Base-by-base conservation (phyloP, 768 basidiomycete species). In the Exsudoporus frostii region DNA sequence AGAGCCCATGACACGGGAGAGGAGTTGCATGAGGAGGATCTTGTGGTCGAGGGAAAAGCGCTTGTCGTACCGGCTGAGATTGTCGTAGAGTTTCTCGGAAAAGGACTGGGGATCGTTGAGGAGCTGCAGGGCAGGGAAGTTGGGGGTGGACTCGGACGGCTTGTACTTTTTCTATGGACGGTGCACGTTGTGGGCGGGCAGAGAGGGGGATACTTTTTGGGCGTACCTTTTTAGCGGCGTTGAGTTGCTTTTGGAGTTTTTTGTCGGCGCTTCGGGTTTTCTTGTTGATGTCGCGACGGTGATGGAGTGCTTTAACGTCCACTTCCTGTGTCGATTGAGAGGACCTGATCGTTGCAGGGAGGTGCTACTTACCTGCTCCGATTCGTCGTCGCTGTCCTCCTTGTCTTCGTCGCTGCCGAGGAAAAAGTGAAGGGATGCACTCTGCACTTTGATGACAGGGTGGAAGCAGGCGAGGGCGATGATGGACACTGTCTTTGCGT, bases 31-130 rank as follows among this genome's bases (percentile, higher is more conserved):
- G 67, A 98, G 78, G 57, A 98, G 79, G 51, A 99, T 88, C 73
- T 97, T 98, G 78, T 98, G 97, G 62, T 98, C 95, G 52, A 98
- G 81, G 30, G 92, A 90, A 67, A 92, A 93, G n/a, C 88, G 88
- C 69, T 92, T 94, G 79, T 98, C 96, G 70, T 94, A 85, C 40
- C 78, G 80, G 61, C 84, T 84, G 38, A 99, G 74, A 47, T 82
- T 79, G 60, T 93, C 88, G 66, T 92, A 97, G 0, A 99, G 79
- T 69, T 90, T 94, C 73, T 99, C 97, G 25, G 84, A 86, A 66
- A 98, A 98, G 0, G 88, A 89, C 70, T 99, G 96, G 3, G 97
- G 93, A 66, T 99, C 97, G 60, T 95, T 83, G 42, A 99, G 79
- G 15, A 98, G 82, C 62, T 97, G 90, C 32, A 98, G 74, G 24